Evolutionary conservation across 2,329 filamentous ascomycete genomes (phyloP).

Genomic region (Neophaeococcomyces mojaviensis): DNA sequence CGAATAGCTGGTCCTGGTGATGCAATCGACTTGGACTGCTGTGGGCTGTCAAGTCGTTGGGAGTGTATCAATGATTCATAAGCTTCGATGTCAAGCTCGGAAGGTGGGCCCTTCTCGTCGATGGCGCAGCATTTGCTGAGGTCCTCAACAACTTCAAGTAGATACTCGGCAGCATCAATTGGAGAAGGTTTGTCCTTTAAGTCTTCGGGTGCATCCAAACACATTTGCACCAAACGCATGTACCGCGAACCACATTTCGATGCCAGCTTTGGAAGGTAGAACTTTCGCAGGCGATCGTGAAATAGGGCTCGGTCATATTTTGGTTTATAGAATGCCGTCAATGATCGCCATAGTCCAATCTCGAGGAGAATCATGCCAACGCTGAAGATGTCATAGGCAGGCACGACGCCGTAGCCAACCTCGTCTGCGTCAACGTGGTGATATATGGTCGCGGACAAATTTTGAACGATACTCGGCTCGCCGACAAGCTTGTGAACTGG

Average conservation of each 20-base stretch:
- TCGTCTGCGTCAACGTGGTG: conserved; percentile 48
- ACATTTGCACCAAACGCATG: conserved; percentile 55
- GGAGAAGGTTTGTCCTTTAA: conserved; percentile 19
- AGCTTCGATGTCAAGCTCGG: conserved; percentile 20
- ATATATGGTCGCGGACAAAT: conserved; percentile 50
- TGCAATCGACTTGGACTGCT: neutral
- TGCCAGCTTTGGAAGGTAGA: conserved; percentile 54
- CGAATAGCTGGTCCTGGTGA: too few species aligned
- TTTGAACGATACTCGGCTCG: conserved; percentile 25
- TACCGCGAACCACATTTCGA: conserved; percentile 58
- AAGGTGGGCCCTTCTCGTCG: conserved; percentile 22
- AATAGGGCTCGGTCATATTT: conserved; percentile 58
- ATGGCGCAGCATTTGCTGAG: conserved; percentile 21
- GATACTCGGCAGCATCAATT: conserved; percentile 20
- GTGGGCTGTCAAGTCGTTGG: conserved; percentile 2
- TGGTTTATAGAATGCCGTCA: conserved; percentile 56
- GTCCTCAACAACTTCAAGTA: conserved; percentile 21
- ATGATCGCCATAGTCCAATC: conserved; percentile 56
- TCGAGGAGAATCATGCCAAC: conserved; percentile 56
- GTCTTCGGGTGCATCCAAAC: conserved; percentile 47
- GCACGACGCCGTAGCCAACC: conserved; percentile 28
- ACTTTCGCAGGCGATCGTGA: conserved; percentile 55
- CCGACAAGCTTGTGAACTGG: conserved; percentile 22
- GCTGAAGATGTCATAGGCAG: conserved; percentile 52
- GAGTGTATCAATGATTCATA: conserved; percentile 18